phyloP scores from a whole-genome alignment of 1,284 basidiomycete species.

The Rhodotorula mucilaginosa region DNA sequence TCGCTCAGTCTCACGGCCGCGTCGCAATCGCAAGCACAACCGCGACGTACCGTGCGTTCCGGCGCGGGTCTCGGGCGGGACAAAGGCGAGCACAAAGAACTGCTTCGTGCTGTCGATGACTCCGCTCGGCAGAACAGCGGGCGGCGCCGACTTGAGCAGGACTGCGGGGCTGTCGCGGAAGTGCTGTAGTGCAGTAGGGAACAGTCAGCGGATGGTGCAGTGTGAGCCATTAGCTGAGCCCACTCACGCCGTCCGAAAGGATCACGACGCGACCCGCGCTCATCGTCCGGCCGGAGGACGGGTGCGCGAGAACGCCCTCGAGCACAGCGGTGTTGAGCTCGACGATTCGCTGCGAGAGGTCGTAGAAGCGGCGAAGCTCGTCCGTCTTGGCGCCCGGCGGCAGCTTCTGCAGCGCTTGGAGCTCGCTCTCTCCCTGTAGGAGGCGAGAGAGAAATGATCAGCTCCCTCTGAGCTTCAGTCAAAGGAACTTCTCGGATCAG shows the following conservation, averaged over 20 bases:
- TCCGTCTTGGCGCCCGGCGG: constrained; percentile 53
- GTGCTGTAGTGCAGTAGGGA: constrained; percentile 57
- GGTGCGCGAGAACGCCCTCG: constrained; percentile 62
- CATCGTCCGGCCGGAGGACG: constrained; percentile 68
- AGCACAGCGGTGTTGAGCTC: constrained; percentile 66
- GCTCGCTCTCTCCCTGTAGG: constrained; percentile 68
- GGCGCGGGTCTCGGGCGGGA: constrained; percentile 44
- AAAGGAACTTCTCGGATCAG: no score
- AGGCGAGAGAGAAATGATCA: no score
- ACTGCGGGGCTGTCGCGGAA: constrained; percentile 73
- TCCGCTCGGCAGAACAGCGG: constrained; percentile 52
- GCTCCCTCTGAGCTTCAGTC: no score
- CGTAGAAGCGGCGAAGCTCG: constrained; percentile 76
- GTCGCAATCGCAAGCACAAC: not conserved
- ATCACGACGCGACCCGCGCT: constrained; percentile 75
- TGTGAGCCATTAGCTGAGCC: no score
- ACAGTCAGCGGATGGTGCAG: no score
- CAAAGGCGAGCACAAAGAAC: constrained; percentile 74
- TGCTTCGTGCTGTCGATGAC: constrained; percentile 57
- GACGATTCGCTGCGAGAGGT: constrained; percentile 67
- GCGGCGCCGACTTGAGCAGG: constrained; percentile 67
- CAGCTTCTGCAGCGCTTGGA: constrained; percentile 66
- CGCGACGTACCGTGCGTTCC: constrained; percentile 56
- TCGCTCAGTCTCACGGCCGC: not conserved
- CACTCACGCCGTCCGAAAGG: constrained; percentile 72